Base-by-base conservation (phyloP, 75 land plant species). In the Larix kaempferi region DNA sequence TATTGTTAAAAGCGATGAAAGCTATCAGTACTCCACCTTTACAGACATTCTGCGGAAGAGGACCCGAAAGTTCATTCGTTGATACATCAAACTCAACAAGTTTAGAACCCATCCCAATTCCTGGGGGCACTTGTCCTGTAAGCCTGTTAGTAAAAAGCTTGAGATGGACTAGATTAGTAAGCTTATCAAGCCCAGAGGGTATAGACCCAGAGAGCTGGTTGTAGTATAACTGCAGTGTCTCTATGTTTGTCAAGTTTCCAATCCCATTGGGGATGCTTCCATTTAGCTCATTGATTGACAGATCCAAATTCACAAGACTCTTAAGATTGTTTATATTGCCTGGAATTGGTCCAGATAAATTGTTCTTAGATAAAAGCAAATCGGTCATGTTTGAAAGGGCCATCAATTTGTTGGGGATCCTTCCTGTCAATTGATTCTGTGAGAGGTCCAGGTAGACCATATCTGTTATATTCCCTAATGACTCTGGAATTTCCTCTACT, bases 401-500 rank as follows among this genome's bases (percentile, higher is more conserved):
- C 33, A 29, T 29, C 33, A 29, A 29, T 29, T 29, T 29, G 75
- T 6, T 57, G 76, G 67, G 4, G 17, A 29, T 29, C 0, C 1
- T 29, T 29, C 33, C 33, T 29, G 33, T 29, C 33, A 29, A 29
- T 29, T 29, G 33, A 29, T 29, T 29, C 33, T 29, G 33, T 29
- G 33, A 29, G 33, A 29, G 33, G 33, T 29, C 33, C 33, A 29
- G 1, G 33, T 29, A 29, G 0, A 29, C 33, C 54, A 80, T 56
- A 60, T 63, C 58, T 56, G 52, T 56, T 44, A 52, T 74, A 69
- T 52, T 77, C 37, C 35, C 65, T 12, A 93, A 41, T n/a, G 79
- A 58, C 33, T 63, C 84, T 6, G 96, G 93, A 10, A 93, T 93
- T 33, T 76, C 58, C 1, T 93, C 95, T 13, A 80, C 61, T 78